phyloP scores from a whole-genome alignment of 768 basidiomycete genomes.

The Kwoniella dendrophila region DNA sequence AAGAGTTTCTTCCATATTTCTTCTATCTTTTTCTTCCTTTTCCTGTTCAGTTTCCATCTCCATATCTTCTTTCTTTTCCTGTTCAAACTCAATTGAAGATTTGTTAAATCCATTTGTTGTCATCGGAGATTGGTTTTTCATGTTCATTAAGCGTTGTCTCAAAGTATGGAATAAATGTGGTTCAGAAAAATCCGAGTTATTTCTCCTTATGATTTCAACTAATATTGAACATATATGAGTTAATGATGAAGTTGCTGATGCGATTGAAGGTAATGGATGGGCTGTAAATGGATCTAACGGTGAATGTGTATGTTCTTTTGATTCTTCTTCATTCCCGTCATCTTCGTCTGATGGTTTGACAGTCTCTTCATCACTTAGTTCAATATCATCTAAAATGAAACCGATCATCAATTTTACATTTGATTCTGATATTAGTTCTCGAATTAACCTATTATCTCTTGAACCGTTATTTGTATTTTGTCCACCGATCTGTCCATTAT shows the following conservation, averaged over 20 bases:
- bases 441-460: constrained; percentile 72
- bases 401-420: constrained; percentile 71
- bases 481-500: too few species aligned
- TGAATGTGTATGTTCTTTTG: constrained; percentile 11
- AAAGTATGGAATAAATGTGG: constrained; percentile 94
- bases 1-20: constrained; percentile 49
- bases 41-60: constrained; percentile 59
- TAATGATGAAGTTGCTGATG: constrained; percentile 68
- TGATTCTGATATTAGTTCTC: constrained; percentile 76
- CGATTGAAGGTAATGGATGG: constrained; percentile 46
- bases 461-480: constrained; percentile 33
- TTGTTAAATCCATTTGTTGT: too few species aligned
- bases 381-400: constrained; percentile 74
- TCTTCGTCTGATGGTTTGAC: constrained; percentile 31
- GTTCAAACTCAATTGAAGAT: too few species aligned
- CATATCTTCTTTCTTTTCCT: constrained; percentile 57
- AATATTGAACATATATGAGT: constrained; percentile 83
- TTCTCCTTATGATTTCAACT: constrained; percentile 92
- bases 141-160: constrained; percentile 82
- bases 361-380: constrained; percentile 35
- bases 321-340: constrained; percentile 13
- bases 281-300: constrained; percentile 46
- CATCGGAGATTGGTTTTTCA: constrained; percentile 61
- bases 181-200: constrained; percentile 98
- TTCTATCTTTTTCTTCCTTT: constrained; percentile 42